Conservation (phyloP, 176 grass and related monocot species). For the Rhipidocladum racemiflorum region DNA sequence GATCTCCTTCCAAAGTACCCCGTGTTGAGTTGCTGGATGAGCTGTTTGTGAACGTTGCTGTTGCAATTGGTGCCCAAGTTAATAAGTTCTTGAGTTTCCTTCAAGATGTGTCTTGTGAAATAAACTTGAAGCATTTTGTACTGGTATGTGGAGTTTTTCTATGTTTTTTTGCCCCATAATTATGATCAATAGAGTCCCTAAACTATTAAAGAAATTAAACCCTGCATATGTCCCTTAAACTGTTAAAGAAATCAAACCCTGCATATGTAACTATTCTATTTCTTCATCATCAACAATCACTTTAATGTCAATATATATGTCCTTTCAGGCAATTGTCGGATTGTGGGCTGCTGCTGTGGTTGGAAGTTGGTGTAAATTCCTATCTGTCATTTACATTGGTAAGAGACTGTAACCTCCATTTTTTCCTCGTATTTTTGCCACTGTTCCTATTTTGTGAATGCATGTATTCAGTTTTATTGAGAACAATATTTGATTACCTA, state of each 20-base stretch:
- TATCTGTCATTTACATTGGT: slow-evolving; percentile 91
- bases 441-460: neutral
- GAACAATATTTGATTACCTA: neutral
- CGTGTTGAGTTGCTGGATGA: too few relatives aligned
- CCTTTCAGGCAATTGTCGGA: slow-evolving; percentile 54
- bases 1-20: too few relatives aligned
- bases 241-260: neutral
- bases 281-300: neutral
- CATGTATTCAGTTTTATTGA: neutral
- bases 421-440: neutral
- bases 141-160: too few relatives aligned
- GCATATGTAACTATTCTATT: neutral
- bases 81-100: too few relatives aligned
- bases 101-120: too few relatives aligned
- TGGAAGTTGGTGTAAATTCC: slow-evolving; percentile 90
- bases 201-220: too few relatives aligned
- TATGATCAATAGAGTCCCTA: too few relatives aligned
- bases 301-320: neutral
- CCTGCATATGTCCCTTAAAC: too few relatives aligned
- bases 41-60: too few relatives aligned
- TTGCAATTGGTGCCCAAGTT: too few relatives aligned
- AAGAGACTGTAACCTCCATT: neutral
- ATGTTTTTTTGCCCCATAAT: too few relatives aligned
- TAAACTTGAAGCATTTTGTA: too few relatives aligned
- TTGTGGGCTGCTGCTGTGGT: slow-evolving; percentile 66